Evolutionary conservation across 73 alveolate genomes (phyloP).

Genomic region (Halteria grandinella): DNA sequence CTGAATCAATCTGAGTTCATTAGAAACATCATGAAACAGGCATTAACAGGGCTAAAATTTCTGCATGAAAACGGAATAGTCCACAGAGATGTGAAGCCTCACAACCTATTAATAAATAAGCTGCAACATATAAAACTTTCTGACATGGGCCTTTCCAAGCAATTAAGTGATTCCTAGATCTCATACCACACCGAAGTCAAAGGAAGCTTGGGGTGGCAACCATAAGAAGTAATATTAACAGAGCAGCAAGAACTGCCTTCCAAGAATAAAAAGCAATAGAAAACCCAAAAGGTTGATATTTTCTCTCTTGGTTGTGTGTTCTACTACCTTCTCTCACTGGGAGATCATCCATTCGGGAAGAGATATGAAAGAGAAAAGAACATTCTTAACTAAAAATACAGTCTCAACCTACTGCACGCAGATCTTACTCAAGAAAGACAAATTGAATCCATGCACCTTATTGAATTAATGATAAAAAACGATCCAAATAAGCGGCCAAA

Average conservation of each 20-base stretch:
- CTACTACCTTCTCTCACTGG: conserved; percentile 61
- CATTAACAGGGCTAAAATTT: conserved; percentile 74
- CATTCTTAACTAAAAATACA: conserved; percentile 33
- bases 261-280: conserved; percentile 14
- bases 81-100: conserved; percentile 93
- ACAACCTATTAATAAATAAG: conserved; percentile 81
- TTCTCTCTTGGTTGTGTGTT: conserved; percentile 71
- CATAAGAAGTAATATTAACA: conserved; percentile 55
- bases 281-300: conserved; percentile 53
- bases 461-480: conserved; percentile 27
- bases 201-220: conserved; percentile 75
- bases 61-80: conserved; percentile 78
- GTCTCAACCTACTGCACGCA: conserved; percentile 16
- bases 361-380: conserved; percentile 47
- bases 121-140: conserved; percentile 78
- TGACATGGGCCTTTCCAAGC: conserved; percentile 87
- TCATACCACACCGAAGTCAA: conserved; percentile 65
- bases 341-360: conserved; percentile 69
- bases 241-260: conserved; percentile 22
- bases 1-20: background rate
- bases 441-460: conserved; percentile 32
- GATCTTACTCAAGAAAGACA: conserved; percentile 25
- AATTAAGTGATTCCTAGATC: conserved; percentile 40
- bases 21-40: conserved; percentile 69
- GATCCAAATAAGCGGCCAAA: conserved; percentile 58